Base-by-base conservation (phyloP, 1,139 yeast species). In the Yamadazyma pseudoaaseri region DNA sequence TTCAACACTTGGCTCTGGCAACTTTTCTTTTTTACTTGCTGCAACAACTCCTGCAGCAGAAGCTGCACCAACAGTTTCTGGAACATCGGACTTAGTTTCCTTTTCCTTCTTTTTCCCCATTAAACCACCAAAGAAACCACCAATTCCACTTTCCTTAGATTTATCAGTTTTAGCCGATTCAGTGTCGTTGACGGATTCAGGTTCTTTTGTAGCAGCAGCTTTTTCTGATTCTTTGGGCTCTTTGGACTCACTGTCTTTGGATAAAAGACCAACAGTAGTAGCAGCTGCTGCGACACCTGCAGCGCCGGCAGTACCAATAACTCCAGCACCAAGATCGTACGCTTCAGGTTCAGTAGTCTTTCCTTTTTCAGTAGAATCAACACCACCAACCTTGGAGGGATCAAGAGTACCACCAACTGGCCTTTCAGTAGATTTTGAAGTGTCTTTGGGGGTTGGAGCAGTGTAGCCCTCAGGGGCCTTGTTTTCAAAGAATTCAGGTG, bases 301-400 rank as follows among this genome's bases (percentile, higher is more conserved):
- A 15, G 31, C 31, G 13, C 31, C 28, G 10, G 26, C 31, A 6
- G 35, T 29, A 13, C 31, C 35, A 6, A 17, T 29, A 10, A 20
- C 18, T 13, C 28, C 31, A 2, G 30, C 20, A 27, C 21, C 21
- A 7, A 18, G 7, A 10, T 18, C 21, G 10, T 18, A 18, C 21
- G 21, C 21, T 7, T 12, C 29, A 10, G 23, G 23, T n/a, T n/a
- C n/a, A n/a, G n/a, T n/a, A n/a, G n/a, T n/a, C n/a, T n/a, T n/a
- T n/a, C n/a, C n/a, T n/a, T n/a, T n/a, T n/a, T n/a, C n/a, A n/a
- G n/a, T n/a, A n/a, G n/a, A n/a, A n/a, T n/a, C n/a, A n/a, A n/a
- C n/a, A n/a, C n/a, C n/a, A n/a, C n/a, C n/a, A n/a, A n/a, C n/a
- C n/a, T n/a, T n/a, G n/a, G n/a, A 22, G 7, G n/a, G 25, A 7